Base-by-base conservation (phyloP, 2,329 filamentous ascomycete species). In the Colletotrichum sp. region DNA sequence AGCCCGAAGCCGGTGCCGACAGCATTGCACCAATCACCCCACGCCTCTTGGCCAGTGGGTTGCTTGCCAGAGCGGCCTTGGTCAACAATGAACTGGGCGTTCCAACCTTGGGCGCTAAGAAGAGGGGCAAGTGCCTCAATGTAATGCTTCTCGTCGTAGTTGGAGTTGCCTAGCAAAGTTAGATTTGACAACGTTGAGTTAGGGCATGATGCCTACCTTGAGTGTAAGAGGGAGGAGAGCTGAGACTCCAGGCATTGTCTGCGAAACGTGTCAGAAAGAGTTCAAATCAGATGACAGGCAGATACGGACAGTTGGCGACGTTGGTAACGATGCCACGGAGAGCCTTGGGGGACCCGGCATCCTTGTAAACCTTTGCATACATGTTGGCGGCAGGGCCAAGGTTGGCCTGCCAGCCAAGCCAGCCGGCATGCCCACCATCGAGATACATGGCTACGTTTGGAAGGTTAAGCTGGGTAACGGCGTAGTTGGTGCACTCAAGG, bases 1-100 rank as follows among this genome's bases (percentile, higher is more conserved):
- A 84, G 83, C 76, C 93, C 93, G 77, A 93, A 94, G 9, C 93
- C 92, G 68, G 92, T 91, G 36, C 89, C 90, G 36, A 86, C 88
- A 76, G 91, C 88, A 79, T 94, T 94, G 86, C 92, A 94, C 92
- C 93, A 94, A 81, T 94, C 88, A 57, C 92, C 92, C 91, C 92
- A 93, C 70, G 87, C 83, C 72, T 86, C 62, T 82, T 93, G 92
- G 69, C 91, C 91, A 25, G 91, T 92, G 70, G 90, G 92, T 78
- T 93, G 76, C 73, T 77, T 77, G 71, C 82, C 83, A 68, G 83
- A 90, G 64, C 93, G 92, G 76, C 89, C 86, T 61, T 88, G 87
- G 78, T 89, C 89, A 12, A 87, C 84, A 79, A 90, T 87, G 82
- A 90, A 89, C 79, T 87, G 84, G 12, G 85, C 87, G 52, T 84